Percentiles rank a stretch among this genome's conserved stretches.
phyloP scores from a whole-genome alignment of 1,284 basidiomycete genomes.

The Thelephora terrestris region DNA sequence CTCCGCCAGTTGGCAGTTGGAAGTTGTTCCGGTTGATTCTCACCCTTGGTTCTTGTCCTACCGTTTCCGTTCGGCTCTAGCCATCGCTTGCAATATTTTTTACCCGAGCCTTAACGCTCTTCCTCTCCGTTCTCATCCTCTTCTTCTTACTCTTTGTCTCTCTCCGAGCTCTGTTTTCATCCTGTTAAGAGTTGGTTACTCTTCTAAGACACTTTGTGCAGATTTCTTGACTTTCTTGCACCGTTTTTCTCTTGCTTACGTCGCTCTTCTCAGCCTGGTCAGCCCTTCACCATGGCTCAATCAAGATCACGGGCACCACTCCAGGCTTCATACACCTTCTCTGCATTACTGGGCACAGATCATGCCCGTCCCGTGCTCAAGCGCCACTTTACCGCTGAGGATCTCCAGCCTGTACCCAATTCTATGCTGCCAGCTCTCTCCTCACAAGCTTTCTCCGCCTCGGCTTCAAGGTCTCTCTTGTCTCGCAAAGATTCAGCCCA shows the following conservation, averaged over 20 bases:
- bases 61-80: constrained; percentile 5
- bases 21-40: constrained; percentile 1
- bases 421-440: constrained; percentile 23
- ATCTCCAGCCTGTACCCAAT: constrained; percentile 43
- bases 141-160: constrained; percentile 5
- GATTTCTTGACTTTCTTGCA: background rate
- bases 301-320: constrained; percentile 12
- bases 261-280: constrained; percentile 2
- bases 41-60: constrained; percentile 3
- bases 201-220: constrained; percentile 12
- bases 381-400: constrained; percentile 34
- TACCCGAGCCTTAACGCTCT: background rate
- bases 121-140: constrained; percentile 7
- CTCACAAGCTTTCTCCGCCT: constrained; percentile 50
- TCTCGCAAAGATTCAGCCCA: constrained; percentile 24
- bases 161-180: constrained; percentile 4
- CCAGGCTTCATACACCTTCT: constrained; percentile 11
- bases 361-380: constrained; percentile 24
- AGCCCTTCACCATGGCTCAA: constrained; percentile 14
- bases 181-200: constrained; percentile 2
- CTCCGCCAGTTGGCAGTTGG: constrained; percentile 11
- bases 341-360: constrained; percentile 8
- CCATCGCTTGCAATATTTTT: background rate
- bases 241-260: constrained; percentile 5
- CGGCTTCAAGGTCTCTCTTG: constrained; percentile 23